These are phyloP conservation scores for Glomus cerebriforme DNA, from an alignment of 192 early-diverging fungal genomes.

Conservation along the genomic window DNA sequence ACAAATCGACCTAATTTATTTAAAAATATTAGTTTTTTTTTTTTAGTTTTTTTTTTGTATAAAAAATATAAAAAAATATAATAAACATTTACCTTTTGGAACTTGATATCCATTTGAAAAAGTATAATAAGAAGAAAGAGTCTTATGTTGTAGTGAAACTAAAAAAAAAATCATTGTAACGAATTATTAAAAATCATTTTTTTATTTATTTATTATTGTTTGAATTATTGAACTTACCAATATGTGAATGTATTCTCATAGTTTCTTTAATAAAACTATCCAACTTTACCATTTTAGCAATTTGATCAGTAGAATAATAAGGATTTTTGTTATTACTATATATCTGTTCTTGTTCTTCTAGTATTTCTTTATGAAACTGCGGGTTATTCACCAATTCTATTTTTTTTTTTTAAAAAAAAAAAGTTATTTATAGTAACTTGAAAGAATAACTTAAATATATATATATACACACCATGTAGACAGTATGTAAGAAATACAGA, in stretches of 20 bases:
- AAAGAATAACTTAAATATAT: background rate
- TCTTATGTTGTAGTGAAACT: background rate
- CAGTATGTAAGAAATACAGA: background rate
- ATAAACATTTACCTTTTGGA: conserved; percentile 2
- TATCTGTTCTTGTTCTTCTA: conserved; percentile 12
- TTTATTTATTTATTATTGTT: background rate
- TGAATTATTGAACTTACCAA: background rate
- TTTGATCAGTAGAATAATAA: background rate
- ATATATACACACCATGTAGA: conserved; percentile 1
- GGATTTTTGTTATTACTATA: background rate
- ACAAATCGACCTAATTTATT: background rate
- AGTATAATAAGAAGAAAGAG: background rate
- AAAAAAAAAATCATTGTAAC: background rate
- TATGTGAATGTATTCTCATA: background rate
- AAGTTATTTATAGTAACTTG: background rate
- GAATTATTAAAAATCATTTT: background rate
- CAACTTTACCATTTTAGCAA: conserved; percentile 11
- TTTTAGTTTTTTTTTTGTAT: no score
- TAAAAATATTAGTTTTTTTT: no score
- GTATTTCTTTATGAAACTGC: background rate
- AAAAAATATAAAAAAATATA: no score
- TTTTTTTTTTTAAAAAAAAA: conserved; percentile 2
- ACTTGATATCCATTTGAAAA: conserved; percentile 26
- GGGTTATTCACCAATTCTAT: conserved; percentile 11
- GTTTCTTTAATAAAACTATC: conserved; percentile 28